phyloP scores from a whole-genome alignment of 2,329 filamentous ascomycete genomes.

The Ilyonectria mors-panacis region DNA sequence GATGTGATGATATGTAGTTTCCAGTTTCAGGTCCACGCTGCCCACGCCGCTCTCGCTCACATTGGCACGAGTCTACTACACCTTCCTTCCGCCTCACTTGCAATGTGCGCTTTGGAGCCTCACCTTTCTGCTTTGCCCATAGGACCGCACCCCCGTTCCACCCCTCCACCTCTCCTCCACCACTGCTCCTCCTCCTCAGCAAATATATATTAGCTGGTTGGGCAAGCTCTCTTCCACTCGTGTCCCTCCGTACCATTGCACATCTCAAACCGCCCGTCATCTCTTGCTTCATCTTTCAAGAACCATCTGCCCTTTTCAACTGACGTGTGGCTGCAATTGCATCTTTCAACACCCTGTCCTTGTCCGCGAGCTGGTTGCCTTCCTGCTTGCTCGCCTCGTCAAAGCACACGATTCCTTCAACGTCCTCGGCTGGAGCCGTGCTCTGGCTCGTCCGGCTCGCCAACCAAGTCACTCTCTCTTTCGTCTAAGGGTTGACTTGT shows the following conservation, averaged over 20 bases:
- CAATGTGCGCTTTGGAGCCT: conserved; percentile 50
- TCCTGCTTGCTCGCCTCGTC: conserved; percentile 32
- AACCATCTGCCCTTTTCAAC: conserved; percentile 38
- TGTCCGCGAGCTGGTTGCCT: conserved; percentile 19
- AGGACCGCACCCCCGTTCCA: conserved; percentile 10
- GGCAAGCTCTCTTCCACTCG: conserved; percentile 4
- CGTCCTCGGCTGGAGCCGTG: conserved; percentile 2
- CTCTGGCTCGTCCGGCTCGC: not conserved
- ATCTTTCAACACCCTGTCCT: conserved; percentile 21
- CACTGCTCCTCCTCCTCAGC: not conserved
- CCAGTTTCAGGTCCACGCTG: conserved; percentile 42
- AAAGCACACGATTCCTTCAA: conserved; percentile 23
- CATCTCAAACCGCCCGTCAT: conserved; percentile 11
- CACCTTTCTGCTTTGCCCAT: conserved; percentile 32
- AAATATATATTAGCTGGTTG: conserved; percentile 9
- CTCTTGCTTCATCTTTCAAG: conserved; percentile 30
- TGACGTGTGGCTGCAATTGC: conserved; percentile 33
- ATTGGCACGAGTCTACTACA: conserved; percentile 37
- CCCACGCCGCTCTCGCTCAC: conserved; percentile 33
- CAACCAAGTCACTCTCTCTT: not conserved
- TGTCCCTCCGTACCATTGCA: conserved; percentile 24
- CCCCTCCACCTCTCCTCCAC: conserved; percentile 3
- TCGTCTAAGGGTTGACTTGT: conserved; percentile 22
- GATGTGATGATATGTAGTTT: conserved; percentile 26
- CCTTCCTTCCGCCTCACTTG: conserved; percentile 45